Conservation (phyloP, 495 filamentous ascomycete genomes). For the Amniculicola lignicola region DNA sequence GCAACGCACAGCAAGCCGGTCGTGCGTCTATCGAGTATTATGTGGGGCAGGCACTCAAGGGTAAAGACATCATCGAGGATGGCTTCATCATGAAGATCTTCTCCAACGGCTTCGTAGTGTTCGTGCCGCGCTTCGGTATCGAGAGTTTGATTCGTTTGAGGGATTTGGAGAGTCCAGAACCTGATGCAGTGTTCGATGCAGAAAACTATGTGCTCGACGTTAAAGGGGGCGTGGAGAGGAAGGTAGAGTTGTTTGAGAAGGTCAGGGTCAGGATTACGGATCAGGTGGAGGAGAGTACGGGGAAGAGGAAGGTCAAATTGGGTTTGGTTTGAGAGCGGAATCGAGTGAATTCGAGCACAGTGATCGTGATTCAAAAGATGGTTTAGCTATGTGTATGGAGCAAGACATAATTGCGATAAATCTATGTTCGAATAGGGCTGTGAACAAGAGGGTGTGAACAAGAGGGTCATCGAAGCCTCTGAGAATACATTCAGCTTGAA, state of each 20-base stretch:
- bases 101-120: conserved; percentile 92
- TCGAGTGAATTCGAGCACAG: too few relatives aligned
- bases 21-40: conserved; percentile 94
- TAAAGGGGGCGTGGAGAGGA: conserved; percentile 53
- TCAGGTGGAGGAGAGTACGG: conserved; percentile 86
- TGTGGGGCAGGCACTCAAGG: conserved; percentile 91
- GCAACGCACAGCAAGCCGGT: conserved; percentile 93
- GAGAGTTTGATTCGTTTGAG: conserved; percentile 82
- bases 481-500: too few relatives aligned
- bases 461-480: too few relatives aligned
- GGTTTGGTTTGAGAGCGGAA: conserved; percentile 55
- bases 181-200: conserved; percentile 72
- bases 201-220: conserved; percentile 74
- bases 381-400: too few relatives aligned
- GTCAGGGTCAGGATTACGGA: conserved; percentile 84
- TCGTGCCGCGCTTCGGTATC: conserved; percentile 92
- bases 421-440: too few relatives aligned
- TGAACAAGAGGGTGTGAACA: too few relatives aligned
- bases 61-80: conserved; percentile 76
- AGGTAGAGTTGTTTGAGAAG: conserved; percentile 83
- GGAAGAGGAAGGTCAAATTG: conserved; percentile 84
- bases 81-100: conserved; percentile 96
- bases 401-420: too few relatives aligned
- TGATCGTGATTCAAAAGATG: too few relatives aligned
- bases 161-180: conserved; percentile 72